Evolutionary conservation across 306 rosid genomes (phyloP).

Genomic region (Lithocarpus polystachyus): DNA sequence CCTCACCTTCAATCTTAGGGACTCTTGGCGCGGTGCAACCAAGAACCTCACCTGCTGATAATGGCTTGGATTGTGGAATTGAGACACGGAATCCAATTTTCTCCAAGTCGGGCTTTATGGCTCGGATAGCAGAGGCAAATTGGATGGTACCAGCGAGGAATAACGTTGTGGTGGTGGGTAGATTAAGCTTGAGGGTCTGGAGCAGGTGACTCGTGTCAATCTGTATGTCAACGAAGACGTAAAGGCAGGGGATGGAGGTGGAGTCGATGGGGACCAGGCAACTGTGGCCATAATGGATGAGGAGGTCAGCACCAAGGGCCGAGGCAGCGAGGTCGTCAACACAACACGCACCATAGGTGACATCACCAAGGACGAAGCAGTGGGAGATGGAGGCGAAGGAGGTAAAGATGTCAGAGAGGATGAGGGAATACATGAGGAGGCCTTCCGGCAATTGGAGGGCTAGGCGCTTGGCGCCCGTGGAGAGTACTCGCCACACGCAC

Average conservation of each 20-base stretch:
- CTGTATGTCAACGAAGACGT: slow-evolving; percentile 82
- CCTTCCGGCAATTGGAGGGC: slow-evolving; percentile 62
- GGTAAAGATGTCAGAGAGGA: slow-evolving; percentile 54
- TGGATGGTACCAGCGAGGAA: slow-evolving; percentile 87
- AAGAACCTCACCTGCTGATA: slow-evolving; percentile 85
- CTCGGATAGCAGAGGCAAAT: slow-evolving; percentile 72
- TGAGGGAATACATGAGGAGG: slow-evolving; percentile 58
- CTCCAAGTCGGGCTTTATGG: slow-evolving; percentile 69
- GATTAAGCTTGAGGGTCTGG: slow-evolving; percentile 51
- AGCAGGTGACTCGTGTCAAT: slow-evolving; percentile 56
- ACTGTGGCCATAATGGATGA: slow-evolving; percentile 58
- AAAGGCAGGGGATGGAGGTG: slow-evolving; percentile 80
- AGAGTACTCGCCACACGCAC: slow-evolving; percentile 53
- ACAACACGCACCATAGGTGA: slow-evolving; percentile 56
- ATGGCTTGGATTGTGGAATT: slow-evolving; percentile 82
- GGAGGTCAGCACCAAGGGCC: slow-evolving; percentile 44
- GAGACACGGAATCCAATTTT: slow-evolving; percentile 62
- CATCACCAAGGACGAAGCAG: slow-evolving; percentile 50
- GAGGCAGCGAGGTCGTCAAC: slow-evolving; percentile 53
- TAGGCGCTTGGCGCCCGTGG: slow-evolving; percentile 38
- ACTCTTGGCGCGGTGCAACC: slow-evolving; percentile 93
- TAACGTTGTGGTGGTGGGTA: slow-evolving; percentile 31
- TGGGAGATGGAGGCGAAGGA: slow-evolving; percentile 52
- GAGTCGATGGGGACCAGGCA: slow-evolving; percentile 86
- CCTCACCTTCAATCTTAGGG: slow-evolving; percentile 21